Conservation (phyloP, 257 asterid species). For the Fraxinus anomala region DNA sequence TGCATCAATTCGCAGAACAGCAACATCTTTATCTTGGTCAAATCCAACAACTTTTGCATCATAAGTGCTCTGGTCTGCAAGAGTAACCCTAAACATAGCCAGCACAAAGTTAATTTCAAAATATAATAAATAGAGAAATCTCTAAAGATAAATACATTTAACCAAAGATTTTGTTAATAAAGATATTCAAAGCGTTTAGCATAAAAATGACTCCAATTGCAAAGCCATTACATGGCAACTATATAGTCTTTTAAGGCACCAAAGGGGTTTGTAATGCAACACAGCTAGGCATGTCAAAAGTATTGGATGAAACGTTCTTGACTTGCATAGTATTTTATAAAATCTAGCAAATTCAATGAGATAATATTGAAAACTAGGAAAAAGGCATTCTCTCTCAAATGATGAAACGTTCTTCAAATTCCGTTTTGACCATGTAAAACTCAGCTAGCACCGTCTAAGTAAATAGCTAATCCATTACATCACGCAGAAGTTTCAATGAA, state of each 20-base stretch:
- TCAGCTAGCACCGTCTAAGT: neutral
- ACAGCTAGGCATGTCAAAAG: neutral
- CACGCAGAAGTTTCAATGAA: neutral
- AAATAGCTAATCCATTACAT: neutral
- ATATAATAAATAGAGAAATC: neutral
- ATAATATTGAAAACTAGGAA: neutral
- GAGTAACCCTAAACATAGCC: conserved; percentile 64
- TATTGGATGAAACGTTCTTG: neutral
- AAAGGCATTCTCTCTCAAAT: neutral
- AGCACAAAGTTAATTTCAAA: conserved; percentile 24
- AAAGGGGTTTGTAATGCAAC: conserved; percentile 1
- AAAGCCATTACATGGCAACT: neutral
- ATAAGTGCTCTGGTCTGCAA: conserved; percentile 87
- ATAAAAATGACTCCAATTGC: neutral
- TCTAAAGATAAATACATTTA: neutral
- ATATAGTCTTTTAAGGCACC: neutral
- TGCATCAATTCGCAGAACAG: conserved; percentile 74
- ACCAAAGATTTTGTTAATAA: neutral
- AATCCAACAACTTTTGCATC: conserved; percentile 93
- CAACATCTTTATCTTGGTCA: conserved; percentile 99
- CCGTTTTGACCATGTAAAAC: neutral
- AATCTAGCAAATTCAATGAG: neutral
- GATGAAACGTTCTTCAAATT: neutral
- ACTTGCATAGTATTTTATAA: neutral
- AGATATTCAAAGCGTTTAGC: neutral